Base-by-base conservation (phyloP, 345 rosid species). In the Lepidium sativum region DNA sequence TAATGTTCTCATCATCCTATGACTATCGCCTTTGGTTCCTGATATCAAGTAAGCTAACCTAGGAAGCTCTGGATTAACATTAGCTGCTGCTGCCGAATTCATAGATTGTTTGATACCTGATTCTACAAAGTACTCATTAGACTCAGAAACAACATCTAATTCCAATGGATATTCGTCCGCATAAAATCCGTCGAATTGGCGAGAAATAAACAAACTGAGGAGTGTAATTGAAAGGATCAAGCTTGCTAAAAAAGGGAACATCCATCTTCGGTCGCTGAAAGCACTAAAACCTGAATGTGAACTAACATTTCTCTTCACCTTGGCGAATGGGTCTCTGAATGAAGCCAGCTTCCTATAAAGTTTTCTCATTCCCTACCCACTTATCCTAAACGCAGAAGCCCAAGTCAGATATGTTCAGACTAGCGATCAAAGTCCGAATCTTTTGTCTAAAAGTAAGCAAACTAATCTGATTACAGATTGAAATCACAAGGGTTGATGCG, bases 21-120 rank as follows among this genome's bases (percentile, higher is more conserved):
- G 89, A 68, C 86, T 84, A 75, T 92, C 96, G 4, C 98, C 98
- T 76, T 88, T 92, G 10, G 98, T 92, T 25, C 98, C 98, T 0
- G 96, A 92, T 68, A 92, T 86, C 33, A 92, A 80, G 80, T 88
- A 92, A 54, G 98, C 98, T 58, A 92, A 71, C 73, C 95, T 82
- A 55, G 98, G 95, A 8, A 82, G 77, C 57, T 82, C 87, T 17
- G 48, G 5, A 41, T 69, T 68, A 6, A 60, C 67, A 52, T 38
- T 15, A 47, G 21, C 54, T 42, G 54, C 31, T 6, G 31, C 31
- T 3, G 57, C 74, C 1, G n/a, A 6, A 50, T 79, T 75, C 9
- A 76, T 57, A 23, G 71, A 72, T 39, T 74, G 67, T 60, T 39
- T 69, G 1, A 88, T 66, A 59, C 80, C 82, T 0, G 90, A 81